phyloP scores from a whole-genome alignment of 164 flowering plant genomes.

The Pachysandra terminalis region DNA sequence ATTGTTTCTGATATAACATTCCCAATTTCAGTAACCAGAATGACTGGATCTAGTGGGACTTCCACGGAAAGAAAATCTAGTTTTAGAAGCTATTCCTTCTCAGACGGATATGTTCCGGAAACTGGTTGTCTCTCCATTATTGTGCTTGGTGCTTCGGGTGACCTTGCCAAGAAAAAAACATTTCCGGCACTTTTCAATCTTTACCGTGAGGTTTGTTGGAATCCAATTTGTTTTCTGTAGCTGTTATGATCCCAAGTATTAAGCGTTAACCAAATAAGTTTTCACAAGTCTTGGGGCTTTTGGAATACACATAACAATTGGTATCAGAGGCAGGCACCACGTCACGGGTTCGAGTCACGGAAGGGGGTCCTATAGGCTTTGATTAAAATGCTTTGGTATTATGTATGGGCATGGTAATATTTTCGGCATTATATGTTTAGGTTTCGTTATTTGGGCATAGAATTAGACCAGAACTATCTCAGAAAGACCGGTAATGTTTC shows the following conservation, averaged over 20 bases:
- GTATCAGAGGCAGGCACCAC: too few species aligned
- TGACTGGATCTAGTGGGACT: constrained; percentile 46
- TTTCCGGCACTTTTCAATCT: constrained; percentile 96
- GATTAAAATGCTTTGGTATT: too few species aligned
- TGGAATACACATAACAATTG: too few species aligned
- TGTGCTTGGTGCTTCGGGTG: constrained; percentile 99
- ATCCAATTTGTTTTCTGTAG: neutral
- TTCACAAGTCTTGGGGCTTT: too few species aligned
- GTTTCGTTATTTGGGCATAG: neutral
- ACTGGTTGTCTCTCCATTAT: constrained; percentile 79
- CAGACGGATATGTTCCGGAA: constrained; percentile 40
- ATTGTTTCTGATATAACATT: neutral
- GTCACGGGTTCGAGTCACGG: too few species aligned
- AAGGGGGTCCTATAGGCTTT: too few species aligned
- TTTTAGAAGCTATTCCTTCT: constrained; percentile 41
- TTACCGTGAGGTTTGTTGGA: constrained; percentile 60
- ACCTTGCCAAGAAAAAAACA: constrained; percentile 99
- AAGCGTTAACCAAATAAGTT: too few species aligned
- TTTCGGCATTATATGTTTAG: neutral
- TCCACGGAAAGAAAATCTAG: constrained; percentile 39
- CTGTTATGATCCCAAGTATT: too few species aligned
- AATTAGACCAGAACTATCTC: neutral
- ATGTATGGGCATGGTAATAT: too few species aligned
- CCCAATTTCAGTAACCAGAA: neutral
- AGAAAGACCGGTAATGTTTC: neutral